Evolutionary conservation across 352 stramenopile genomes (phyloP), one percentile per base, ranked within the genome.

Genomic region (Phytopythium mirpurense): DNA sequence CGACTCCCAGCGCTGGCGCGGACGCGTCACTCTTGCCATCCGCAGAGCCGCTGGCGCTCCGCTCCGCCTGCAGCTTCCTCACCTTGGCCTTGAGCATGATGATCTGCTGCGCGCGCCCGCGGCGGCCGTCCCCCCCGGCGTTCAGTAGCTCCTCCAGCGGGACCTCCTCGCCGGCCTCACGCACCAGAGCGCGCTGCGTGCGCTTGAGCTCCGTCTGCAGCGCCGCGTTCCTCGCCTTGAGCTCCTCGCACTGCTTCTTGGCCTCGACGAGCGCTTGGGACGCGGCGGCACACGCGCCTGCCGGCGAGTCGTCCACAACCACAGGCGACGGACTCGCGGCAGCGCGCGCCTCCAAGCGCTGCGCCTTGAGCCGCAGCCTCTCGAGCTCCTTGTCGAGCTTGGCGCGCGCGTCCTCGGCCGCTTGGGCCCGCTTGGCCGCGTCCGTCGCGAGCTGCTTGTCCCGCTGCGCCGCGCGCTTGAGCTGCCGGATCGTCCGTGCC

Each of bases 1-100:
- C 80, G 27, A 92, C 79, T 38, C 84, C 72, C 12, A 71, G 26
- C 18, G 43, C 19, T 4, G 41, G 24, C 1, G 43, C 45, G 19
- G 36, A 14, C 21, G 36, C 8, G 6, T 41, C 21, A 5, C 21
- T 43, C 3, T n/a, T 59, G 9, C 23, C 49, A 19, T 56, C 49
- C 3, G n/a, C 10, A n/a, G 18, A 6, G 10, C 21, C 10, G 37
- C 41, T 5, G 45, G 42, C 12, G 23, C 21, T 1, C 21, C 40
- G 24, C 21, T 18, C 62, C 11, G 57, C 51, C 48, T 91, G 64
- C 1, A 91, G 68, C 55, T 88, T 88, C 52, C 90, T 90, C 35
- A 94, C 63, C 51, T 91, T 90, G 26, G 78, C 63, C 52, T 88
- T 88, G 5, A 94, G 71, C 69, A 92, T 88, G 37, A 93, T 67